Percentiles rank a stretch among this genome's conserved stretches.
These are phyloP conservation scores for Cytospora piceicola DNA, from an alignment of 2,329 filamentous ascomycete genomes.

Conservation along the genomic window DNA sequence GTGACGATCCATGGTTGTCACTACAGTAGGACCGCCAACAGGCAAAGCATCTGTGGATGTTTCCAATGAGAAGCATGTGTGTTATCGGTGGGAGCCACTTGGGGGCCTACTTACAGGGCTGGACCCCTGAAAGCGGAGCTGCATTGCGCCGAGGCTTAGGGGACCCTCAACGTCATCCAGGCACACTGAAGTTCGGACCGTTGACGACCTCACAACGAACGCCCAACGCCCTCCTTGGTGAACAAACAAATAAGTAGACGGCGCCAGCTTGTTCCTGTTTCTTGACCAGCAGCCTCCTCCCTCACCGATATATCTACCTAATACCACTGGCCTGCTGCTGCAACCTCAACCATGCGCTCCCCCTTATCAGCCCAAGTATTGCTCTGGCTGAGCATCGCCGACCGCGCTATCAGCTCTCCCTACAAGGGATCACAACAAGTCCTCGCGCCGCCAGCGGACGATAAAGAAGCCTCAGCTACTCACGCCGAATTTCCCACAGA, in stretches of 20 bases:
- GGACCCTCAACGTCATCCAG: neutral
- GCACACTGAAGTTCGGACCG: neutral
- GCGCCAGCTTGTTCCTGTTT: too few relatives aligned
- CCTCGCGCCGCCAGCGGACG: slow-evolving; percentile 6
- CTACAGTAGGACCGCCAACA: too few relatives aligned
- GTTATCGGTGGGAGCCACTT: neutral
- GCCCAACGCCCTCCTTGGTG: neutral
- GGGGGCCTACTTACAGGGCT: slow-evolving; percentile 1
- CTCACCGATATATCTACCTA: neutral
- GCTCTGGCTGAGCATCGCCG: slow-evolving; percentile 15
- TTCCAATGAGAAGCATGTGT: neutral
- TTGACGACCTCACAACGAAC: neutral
- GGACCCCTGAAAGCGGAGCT: slow-evolving; percentile 10
- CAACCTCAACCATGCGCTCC: slow-evolving; percentile 15
- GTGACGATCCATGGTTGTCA: too few relatives aligned
- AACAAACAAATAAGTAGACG: neutral
- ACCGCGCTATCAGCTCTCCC: slow-evolving; percentile 20
- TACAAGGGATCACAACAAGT: slow-evolving; percentile 20
- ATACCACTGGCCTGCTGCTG: neutral
- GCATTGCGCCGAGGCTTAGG: slow-evolving; percentile 3
- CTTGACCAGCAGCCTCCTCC: neutral
- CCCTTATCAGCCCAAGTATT: slow-evolving; percentile 9
- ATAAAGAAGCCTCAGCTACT: neutral
- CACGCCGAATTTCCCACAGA: neutral
- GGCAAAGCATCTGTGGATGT: too few relatives aligned